Evolutionary conservation across 2,329 filamentous ascomycete species (phyloP).

Genomic region (Lecanicillium sp.): DNA sequence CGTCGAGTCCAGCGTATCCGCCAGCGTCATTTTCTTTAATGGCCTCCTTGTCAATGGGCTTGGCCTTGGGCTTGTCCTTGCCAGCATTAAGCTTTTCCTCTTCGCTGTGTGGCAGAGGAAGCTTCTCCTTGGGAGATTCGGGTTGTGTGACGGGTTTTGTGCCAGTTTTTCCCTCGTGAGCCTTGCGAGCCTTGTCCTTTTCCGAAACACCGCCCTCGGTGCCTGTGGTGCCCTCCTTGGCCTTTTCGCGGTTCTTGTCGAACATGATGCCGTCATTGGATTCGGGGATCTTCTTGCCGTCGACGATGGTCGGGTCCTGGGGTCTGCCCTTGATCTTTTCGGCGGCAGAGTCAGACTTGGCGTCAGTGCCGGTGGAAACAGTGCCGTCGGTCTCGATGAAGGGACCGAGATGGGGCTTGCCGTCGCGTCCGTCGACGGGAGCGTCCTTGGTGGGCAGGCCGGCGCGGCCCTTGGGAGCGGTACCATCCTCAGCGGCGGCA

Average conservation of each 20-base stretch:
- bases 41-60: slow-evolving; percentile 32
- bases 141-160: slow-evolving; percentile 68
- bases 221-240: slow-evolving; percentile 80
- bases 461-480: slow-evolving; percentile 28
- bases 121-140: slow-evolving; percentile 77
- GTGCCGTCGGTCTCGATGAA: slow-evolving; percentile 54
- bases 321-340: slow-evolving; percentile 43
- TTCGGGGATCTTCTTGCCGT: slow-evolving; percentile 57
- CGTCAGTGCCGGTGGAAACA: slow-evolving; percentile 23
- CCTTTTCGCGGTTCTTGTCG: slow-evolving; percentile 67
- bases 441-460: slow-evolving; percentile 60
- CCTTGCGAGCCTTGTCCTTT: slow-evolving; percentile 71
- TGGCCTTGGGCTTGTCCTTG: slow-evolving; percentile 33
- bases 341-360: slow-evolving; percentile 21
- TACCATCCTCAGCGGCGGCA: slow-evolving; percentile 22
- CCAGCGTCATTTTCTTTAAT: slow-evolving; percentile 34
- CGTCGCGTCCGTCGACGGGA: slow-evolving; percentile 87
- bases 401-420: slow-evolving; percentile 86
- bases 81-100: slow-evolving; percentile 56
- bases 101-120: slow-evolving; percentile 75
- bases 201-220: slow-evolving; percentile 86
- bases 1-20: slow-evolving; percentile 32
- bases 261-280: slow-evolving; percentile 85
- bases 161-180: slow-evolving; percentile 58
- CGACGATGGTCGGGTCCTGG: slow-evolving; percentile 45